Percentiles rank a stretch among this genome's conserved stretches.
These are phyloP conservation scores for Penicillium oxalicum DNA, from an alignment of 2,329 filamentous ascomycete genomes.

Conservation along the genomic window DNA sequence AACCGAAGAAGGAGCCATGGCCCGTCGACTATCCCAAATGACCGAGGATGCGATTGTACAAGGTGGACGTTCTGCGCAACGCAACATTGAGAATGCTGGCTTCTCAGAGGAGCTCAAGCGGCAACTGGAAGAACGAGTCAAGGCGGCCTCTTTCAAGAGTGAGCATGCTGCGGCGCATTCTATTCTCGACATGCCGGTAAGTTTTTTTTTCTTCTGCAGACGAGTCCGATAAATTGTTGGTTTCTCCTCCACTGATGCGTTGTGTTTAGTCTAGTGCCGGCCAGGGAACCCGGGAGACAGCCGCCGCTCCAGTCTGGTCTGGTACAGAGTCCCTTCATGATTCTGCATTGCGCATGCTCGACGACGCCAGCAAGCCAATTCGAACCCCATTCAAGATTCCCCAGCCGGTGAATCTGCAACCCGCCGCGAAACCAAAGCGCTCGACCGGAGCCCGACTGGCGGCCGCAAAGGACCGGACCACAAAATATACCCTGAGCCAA, in stretches of 20 bases:
- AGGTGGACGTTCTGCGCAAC: conserved; percentile 50
- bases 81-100: conserved; percentile 55
- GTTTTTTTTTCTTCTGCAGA: conserved; percentile 2
- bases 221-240: too few species aligned
- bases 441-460: conserved; percentile 49
- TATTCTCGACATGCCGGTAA: conserved; percentile 48
- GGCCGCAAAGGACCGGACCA: conserved; percentile 54
- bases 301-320: conserved; percentile 66
- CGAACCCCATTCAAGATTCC: conserved; percentile 40
- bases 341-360: conserved; percentile 72
- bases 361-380: conserved; percentile 55
- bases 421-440: conserved; percentile 38
- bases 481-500: conserved; percentile 50
- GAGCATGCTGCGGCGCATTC: conserved; percentile 51
- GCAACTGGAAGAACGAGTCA: conserved; percentile 54
- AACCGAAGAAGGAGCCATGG: conserved; percentile 50
- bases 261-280: conserved; percentile 51
- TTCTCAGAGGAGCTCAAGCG: conserved; percentile 58
- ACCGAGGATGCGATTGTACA: conserved; percentile 53
- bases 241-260: not conserved
- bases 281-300: conserved; percentile 61
- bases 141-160: conserved; percentile 49
- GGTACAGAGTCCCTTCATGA: conserved; percentile 71
- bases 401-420: conserved; percentile 42
- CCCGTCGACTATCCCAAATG: conserved; percentile 53